Base-by-base conservation (phyloP, 306 rosid genomes). In the Ziziphus jujuba region DNA sequence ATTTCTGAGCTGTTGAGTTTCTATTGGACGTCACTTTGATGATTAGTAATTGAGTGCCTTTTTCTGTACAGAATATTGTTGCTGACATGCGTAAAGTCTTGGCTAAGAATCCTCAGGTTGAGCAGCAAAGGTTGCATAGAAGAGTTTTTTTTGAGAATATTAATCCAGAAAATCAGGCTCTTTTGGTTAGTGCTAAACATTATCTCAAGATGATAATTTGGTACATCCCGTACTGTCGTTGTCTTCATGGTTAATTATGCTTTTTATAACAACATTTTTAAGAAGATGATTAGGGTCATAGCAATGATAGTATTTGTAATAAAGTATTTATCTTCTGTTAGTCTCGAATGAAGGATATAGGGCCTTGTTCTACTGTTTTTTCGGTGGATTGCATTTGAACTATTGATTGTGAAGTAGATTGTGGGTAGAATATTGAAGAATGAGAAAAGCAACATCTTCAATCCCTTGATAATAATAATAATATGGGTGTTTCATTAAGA, bases 81-180 rank as follows among this genome's bases (percentile, higher is more conserved):
- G 96, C 98, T 31, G 98, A 92, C 79, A 92, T 89, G 97, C 85
- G 97, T 63, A 92, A 92, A 76, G 98, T 90, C 64, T 85, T 92
- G 76, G 91, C 98, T 34, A 92, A 92, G 87, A 89, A 87, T 78
- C 97, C 97, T 65, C 97, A 89, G 75, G 93, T 90, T 66, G 96
- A 92, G 82, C 97, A 92, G 80, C 95, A 86, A 87, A 86, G 84
- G 78, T 75, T 92, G 85, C 98, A 92, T 78, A 79, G 98, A 82
- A 89, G 98, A 80, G 98, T 92, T 59, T 92, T 92, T 83, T 73
- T 92, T 63, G 98, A 92, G n/a, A 80, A 92, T 59, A 68, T 92
- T 67, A 72, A 77, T 75, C 85, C 89, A 56, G 98, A 89, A 66
- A 92, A 81, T 69, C 98, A 92, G 73, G 91, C 96, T 38, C 98